phyloP scores from a whole-genome alignment of 768 basidiomycete species.

The Amanita inopinata region DNA sequence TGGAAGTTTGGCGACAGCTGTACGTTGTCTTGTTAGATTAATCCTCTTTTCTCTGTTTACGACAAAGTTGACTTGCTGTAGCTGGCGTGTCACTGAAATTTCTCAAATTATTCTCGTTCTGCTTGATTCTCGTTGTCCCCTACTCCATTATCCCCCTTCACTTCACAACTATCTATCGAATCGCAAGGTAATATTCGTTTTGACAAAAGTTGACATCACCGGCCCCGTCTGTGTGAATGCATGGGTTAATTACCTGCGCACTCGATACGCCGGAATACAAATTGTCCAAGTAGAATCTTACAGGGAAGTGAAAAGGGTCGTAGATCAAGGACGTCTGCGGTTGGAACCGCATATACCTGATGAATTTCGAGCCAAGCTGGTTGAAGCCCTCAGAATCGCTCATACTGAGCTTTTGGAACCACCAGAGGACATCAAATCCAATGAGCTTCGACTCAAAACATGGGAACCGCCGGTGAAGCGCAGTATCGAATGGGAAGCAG shows the following conservation, averaged over 20 bases:
- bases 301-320: conserved; percentile 33
- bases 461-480: conserved; percentile 63
- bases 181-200: conserved; percentile 55
- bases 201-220: conserved; percentile 85
- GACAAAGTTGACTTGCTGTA: conserved; percentile 17
- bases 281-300: conserved; percentile 78
- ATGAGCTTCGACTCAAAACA: conserved; percentile 35
- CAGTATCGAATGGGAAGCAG: conserved; percentile 66
- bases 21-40: no score
- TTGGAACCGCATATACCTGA: conserved; percentile 63
- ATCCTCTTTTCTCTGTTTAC: conserved; percentile 9
- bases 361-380: conserved; percentile 51
- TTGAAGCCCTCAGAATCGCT: conserved; percentile 52
- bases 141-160: conserved; percentile 78
- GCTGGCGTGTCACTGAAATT: conserved; percentile 91
- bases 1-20: conserved; percentile 95
- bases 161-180: conserved; percentile 54
- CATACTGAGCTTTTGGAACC: conserved; percentile 63
- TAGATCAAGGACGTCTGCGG: conserved; percentile 36
- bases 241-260: conserved; percentile 56
- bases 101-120: conserved; percentile 83
- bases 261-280: conserved; percentile 40
- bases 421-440: conserved; percentile 44
- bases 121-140: conserved; percentile 83
- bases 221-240: conserved; percentile 52